A percentile compares a stretch with the other conserved stretches of the same genome.
Evolutionary conservation across 768 basidiomycete species (phyloP).

Genomic region (Ramaria sp.): DNA sequence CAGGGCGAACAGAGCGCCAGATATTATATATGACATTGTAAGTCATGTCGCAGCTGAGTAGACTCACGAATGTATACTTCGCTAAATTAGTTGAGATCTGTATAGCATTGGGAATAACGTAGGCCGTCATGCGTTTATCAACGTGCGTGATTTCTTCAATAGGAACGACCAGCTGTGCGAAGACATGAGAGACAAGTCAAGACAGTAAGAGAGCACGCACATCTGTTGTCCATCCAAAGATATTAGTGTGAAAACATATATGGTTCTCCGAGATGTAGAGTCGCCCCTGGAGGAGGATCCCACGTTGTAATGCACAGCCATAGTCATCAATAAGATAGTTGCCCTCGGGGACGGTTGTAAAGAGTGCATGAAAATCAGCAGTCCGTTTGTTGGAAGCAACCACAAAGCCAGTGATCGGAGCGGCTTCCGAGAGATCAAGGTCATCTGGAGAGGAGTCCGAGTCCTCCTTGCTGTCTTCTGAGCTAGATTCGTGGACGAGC

Average conservation of each 20-base stretch:
- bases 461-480: constrained; percentile 23
- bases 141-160: constrained; percentile 78
- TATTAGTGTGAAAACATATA: constrained; percentile 98
- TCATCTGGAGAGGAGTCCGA: constrained; percentile 25
- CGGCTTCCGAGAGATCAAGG: constrained; percentile 45
- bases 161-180: constrained; percentile 65
- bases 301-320: constrained; percentile 91
- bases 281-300: constrained; percentile 93
- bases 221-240: constrained; percentile 97
- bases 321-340: constrained; percentile 99
- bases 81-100: constrained; percentile 72
- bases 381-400: constrained; percentile 94
- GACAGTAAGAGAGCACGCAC: constrained; percentile 37
- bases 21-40: constrained; percentile 94
- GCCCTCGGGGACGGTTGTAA: constrained; percentile 80
- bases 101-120: constrained; percentile 95
- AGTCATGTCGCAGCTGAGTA: constrained; percentile 91
- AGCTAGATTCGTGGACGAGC: not conserved
- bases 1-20: constrained; percentile 85
- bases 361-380: constrained; percentile 91
- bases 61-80: constrained; percentile 93
- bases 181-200: not conserved
- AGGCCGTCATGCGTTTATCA: constrained; percentile 97
- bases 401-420: constrained; percentile 92
- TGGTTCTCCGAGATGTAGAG: constrained; percentile 98